Percentiles rank a stretch among this genome's conserved stretches.
Conservation (phyloP, 163 green algal species). For the Scenedesmus sp. region DNA sequence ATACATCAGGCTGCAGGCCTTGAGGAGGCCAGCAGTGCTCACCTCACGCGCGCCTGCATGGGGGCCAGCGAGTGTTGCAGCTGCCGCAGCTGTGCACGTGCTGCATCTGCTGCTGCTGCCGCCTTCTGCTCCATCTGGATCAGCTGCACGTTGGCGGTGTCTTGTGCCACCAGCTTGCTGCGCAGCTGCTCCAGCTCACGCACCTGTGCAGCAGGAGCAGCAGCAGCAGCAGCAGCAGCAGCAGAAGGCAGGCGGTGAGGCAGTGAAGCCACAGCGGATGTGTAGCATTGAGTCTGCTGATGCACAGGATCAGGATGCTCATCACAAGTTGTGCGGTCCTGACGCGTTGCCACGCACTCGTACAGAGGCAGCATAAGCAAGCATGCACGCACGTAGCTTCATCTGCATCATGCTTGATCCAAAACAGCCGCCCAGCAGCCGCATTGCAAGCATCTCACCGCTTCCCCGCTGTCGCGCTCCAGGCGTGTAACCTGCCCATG, state of each 20-base stretch:
- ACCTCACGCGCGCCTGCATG: constrained; percentile 17
- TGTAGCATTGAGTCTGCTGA: too few species aligned
- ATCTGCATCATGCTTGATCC: background rate
- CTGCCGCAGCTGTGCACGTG: background rate
- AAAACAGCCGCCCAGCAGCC: too few species aligned
- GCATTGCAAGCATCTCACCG: too few species aligned
- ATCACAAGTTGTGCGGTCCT: too few species aligned
- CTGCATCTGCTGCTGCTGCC: background rate
- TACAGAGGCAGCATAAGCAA: too few species aligned
- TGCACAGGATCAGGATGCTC: too few species aligned
- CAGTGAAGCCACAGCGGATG: background rate
- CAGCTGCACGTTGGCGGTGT: constrained; percentile 29
- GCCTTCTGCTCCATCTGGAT: background rate
- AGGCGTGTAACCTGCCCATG: background rate
- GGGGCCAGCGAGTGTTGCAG: constrained; percentile 15
- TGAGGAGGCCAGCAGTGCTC: background rate
- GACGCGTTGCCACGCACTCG: too few species aligned
- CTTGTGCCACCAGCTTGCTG: background rate
- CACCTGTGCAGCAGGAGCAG: background rate
- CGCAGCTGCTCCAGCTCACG: constrained; percentile 20
- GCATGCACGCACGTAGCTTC: too few species aligned
- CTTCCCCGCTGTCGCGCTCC: too few species aligned
- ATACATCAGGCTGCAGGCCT: background rate
- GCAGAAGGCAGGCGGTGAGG: background rate
- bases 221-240: constrained; percentile 6